Conservation (phyloP, 768 basidiomycete species). For the Psilocybe subaeruginosa region DNA sequence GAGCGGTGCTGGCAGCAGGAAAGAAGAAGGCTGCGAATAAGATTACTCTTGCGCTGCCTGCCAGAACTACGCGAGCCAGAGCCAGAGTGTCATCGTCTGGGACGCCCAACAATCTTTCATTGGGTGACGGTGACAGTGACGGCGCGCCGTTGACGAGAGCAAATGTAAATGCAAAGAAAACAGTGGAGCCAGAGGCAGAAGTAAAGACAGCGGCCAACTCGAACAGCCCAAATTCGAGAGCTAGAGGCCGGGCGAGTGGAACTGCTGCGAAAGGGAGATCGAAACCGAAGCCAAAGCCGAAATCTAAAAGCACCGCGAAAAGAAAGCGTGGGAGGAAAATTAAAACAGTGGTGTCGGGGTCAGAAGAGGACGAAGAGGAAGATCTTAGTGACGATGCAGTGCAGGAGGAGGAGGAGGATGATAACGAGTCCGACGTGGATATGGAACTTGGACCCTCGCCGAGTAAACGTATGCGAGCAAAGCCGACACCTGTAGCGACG, state of each 20-base stretch:
- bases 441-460: constrained; percentile 22
- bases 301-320: neutral
- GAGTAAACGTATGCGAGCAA: constrained; percentile 34
- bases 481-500: constrained; percentile 20
- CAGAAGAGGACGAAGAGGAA: constrained; percentile 5
- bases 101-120: constrained; percentile 9
- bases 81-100: neutral
- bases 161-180: neutral
- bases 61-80: neutral
- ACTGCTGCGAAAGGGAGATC: neutral
- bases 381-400: neutral
- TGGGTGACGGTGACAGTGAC: neutral
- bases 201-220: neutral
- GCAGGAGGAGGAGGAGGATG: neutral
- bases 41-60: constrained; percentile 2
- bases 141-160: constrained; percentile 6
- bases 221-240: neutral
- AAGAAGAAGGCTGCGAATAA: neutral
- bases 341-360: neutral
- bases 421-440: constrained; percentile 14
- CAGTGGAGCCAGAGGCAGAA: neutral
- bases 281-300: neutral
- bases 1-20: neutral
- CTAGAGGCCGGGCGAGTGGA: neutral
- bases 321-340: constrained; percentile 5